Evolutionary conservation across 1,284 basidiomycete species (phyloP).

Genomic region (Cutaneotrichosporon sp.): DNA sequence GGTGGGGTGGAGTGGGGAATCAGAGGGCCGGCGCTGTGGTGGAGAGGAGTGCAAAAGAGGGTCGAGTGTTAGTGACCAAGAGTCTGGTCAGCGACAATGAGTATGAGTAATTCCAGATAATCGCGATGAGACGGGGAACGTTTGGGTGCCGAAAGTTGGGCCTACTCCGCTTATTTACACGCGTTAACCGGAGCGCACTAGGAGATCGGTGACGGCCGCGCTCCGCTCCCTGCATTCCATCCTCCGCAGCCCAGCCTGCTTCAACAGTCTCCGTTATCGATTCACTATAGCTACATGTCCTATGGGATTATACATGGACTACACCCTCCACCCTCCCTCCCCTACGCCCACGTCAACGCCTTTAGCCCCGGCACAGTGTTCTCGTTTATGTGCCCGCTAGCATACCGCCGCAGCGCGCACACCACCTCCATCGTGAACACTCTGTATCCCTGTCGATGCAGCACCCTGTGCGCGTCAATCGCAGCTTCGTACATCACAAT

Average conservation of each 20-base stretch:
- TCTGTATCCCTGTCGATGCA: conserved; percentile 39
- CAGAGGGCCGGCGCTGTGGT: too few species aligned
- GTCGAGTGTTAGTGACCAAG: background rate
- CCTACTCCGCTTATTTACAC: background rate
- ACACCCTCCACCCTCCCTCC: background rate
- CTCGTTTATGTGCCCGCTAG: conserved; percentile 33
- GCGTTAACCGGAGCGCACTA: background rate
- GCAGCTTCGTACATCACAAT: conserved; percentile 16
- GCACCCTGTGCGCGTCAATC: conserved; percentile 31
- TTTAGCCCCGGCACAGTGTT: conserved; percentile 35
- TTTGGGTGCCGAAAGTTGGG: background rate
- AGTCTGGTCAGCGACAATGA: background rate
- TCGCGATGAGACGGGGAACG: background rate
- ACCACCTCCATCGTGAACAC: conserved; percentile 33
- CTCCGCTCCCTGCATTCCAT: background rate
- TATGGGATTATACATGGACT: background rate
- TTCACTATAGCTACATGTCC: background rate
- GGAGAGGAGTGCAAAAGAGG: background rate
- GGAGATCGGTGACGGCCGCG: background rate
- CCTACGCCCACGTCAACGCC: conserved; percentile 12
- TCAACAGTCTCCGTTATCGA: background rate
- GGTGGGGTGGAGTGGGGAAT: background rate
- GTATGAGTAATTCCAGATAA: background rate
- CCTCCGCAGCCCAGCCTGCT: too few species aligned
- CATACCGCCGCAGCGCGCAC: conserved; percentile 21